Evolutionary conservation across 768 basidiomycete genomes (phyloP), one percentile per base, ranked within the genome.

Genomic region (Russula virescens): DNA sequence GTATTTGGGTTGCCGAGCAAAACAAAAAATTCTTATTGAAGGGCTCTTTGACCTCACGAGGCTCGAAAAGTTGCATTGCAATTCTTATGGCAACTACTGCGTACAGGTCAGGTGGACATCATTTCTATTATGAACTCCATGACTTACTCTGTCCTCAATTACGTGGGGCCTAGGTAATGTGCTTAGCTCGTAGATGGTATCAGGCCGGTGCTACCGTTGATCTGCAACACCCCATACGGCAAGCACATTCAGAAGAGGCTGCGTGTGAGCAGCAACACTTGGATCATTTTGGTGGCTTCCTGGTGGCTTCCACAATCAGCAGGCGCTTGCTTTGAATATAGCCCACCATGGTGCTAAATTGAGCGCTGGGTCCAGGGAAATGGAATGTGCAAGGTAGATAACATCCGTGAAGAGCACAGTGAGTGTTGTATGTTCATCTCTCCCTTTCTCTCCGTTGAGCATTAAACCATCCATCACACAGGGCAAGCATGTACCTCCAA

Each of bases 191-290:
- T n/a, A n/a, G n/a, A n/a, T n/a, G n/a, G n/a, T n/a, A n/a, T n/a
- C n/a, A n/a, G n/a, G n/a, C n/a, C n/a, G n/a, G n/a, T n/a, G n/a
- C n/a, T n/a, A n/a, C n/a, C n/a, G n/a, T n/a, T n/a, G n/a, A n/a
- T n/a, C n/a, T n/a, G 97, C 71, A 99, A 99, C 77, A 99, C 97
- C 13, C 97, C 97, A 8, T 99, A 99, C 69, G 97, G 97, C 69
- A 99, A 99, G 79, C 88, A 96, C 48, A 99, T 99, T 71, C 96
- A 98, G 75, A 95, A 94, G 79, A 98, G 98, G 77, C 79, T 98
- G 58, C 95, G 75, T 91, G 96, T 61, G 94, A 96, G 76, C 90
- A 63, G n/a, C n/a, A n/a, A n/a, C n/a, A n/a, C n/a, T n/a, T n/a
- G n/a, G n/a, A n/a, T n/a, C n/a, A n/a, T n/a, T 81, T 89, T 75